Conservation (phyloP, 2,329 filamentous ascomycete genomes). For the Calonectria pseudoturangicola region DNA sequence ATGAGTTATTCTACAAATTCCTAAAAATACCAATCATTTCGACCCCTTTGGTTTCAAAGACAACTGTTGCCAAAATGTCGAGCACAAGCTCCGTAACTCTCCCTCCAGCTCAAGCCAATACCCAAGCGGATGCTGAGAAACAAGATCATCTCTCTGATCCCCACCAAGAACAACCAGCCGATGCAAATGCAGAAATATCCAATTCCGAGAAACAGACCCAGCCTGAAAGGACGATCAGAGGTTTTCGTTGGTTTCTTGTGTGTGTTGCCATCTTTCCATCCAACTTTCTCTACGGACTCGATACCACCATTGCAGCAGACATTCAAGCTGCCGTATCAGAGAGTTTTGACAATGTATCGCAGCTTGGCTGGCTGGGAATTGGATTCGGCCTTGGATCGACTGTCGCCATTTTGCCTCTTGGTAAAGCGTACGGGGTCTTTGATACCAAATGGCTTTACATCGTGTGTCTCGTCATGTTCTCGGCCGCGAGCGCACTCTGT, state of each 20-base stretch:
- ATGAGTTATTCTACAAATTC: too few relatives aligned
- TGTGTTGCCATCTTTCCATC: slow-evolving; percentile 46
- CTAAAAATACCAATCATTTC: neutral
- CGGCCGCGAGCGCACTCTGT: slow-evolving; percentile 60
- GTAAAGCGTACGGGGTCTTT: slow-evolving; percentile 57
- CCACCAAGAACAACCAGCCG: slow-evolving; percentile 5
- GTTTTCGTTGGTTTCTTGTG: slow-evolving; percentile 48
- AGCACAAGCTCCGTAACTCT: slow-evolving; percentile 24
- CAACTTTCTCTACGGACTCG: slow-evolving; percentile 49
- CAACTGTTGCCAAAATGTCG: neutral
- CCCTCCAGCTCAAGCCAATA: neutral
- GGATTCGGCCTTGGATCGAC: slow-evolving; percentile 47
- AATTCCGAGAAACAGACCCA: slow-evolving; percentile 31
- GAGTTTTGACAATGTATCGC: slow-evolving; percentile 45
- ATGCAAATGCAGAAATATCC: neutral
- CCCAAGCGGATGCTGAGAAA: slow-evolving; percentile 33
- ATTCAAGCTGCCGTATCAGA: slow-evolving; percentile 45
- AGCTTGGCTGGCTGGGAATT: slow-evolving; percentile 47
- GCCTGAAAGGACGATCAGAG: slow-evolving; percentile 39
- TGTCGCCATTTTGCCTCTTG: slow-evolving; percentile 44
- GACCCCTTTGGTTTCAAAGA: neutral
- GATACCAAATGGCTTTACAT: slow-evolving; percentile 65
- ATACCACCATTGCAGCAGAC: slow-evolving; percentile 46
- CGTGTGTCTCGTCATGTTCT: slow-evolving; percentile 52
- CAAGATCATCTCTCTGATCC: neutral